phyloP scores from a whole-genome alignment of 2,329 filamentous ascomycete genomes.

The Aspergillus persii region DNA sequence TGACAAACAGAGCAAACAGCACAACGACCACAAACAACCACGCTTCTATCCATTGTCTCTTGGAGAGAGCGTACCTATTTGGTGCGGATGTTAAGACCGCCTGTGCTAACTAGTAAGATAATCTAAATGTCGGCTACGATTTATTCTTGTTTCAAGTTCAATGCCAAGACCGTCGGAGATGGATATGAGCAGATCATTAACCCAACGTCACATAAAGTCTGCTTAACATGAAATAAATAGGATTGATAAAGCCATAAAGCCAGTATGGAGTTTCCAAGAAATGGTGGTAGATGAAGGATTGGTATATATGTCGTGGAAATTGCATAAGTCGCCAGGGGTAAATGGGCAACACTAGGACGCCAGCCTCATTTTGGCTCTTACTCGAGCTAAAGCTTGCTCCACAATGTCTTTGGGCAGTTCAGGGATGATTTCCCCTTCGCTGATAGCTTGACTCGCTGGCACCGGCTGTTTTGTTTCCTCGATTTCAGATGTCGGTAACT shows the following conservation, averaged over 20 bases:
- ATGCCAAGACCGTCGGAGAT: constrained; percentile 27
- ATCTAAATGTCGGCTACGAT: constrained; percentile 18
- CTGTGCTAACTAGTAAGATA: constrained; percentile 3
- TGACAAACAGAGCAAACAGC: too few relatives aligned
- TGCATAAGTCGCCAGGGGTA: background rate
- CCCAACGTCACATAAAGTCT: background rate
- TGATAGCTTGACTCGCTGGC: constrained; percentile 12
- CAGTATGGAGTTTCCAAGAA: background rate
- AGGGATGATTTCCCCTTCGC: constrained; percentile 40
- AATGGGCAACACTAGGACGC: constrained; percentile 10
- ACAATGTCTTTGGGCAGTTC: constrained; percentile 42
- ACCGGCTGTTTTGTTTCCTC: constrained; percentile 7
- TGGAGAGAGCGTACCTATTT: too few relatives aligned
- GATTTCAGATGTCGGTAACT: constrained; percentile 4
- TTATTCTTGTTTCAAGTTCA: constrained; percentile 31
- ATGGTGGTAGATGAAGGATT: background rate
- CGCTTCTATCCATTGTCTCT: too few relatives aligned
- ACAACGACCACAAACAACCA: too few relatives aligned
- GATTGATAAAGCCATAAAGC: background rate
- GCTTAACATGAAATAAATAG: background rate
- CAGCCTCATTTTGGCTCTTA: constrained; percentile 32
- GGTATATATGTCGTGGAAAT: background rate
- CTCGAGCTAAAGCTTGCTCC: constrained; percentile 42
- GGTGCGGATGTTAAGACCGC: background rate
- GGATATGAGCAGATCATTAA: background rate